Evolutionary conservation across 1,284 basidiomycete genomes (phyloP).

Genomic region (Ceratobasidium sp.): DNA sequence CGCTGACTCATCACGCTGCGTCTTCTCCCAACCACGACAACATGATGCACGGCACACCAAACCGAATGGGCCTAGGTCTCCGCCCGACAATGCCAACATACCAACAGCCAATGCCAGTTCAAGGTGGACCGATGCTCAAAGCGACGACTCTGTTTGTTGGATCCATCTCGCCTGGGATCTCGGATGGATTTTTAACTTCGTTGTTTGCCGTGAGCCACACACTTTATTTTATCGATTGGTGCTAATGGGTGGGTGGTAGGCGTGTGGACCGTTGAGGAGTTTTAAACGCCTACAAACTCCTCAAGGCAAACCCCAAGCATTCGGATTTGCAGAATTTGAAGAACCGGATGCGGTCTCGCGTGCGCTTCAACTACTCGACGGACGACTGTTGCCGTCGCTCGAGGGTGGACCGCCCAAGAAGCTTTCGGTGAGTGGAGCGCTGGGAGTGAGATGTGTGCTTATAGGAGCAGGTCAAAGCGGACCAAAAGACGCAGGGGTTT

Average conservation of each 20-base stretch:
- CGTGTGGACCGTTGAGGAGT: constrained; percentile 85
- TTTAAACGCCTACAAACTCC: constrained; percentile 91
- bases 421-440: constrained; percentile 68
- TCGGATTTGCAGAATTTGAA: constrained; percentile 93
- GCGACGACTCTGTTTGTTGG: constrained; percentile 74
- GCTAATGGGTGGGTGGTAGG: constrained; percentile 54
- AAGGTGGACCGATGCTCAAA: constrained; percentile 43
- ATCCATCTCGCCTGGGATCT: constrained; percentile 93
- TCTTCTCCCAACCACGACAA: constrained; percentile 6
- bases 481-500: constrained; percentile 89
- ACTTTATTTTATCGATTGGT: constrained; percentile 16
- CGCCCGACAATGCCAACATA: constrained; percentile 81
- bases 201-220: constrained; percentile 69
- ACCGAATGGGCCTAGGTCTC: constrained; percentile 82
- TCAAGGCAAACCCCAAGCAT: constrained; percentile 90
- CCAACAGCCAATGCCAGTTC: constrained; percentile 70
- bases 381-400: constrained; percentile 83
- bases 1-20: too few relatives aligned
- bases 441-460: constrained; percentile 29
- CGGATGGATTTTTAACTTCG: constrained; percentile 76
- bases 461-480: constrained; percentile 78
- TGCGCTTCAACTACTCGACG: constrained; percentile 80
- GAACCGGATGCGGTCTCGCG: constrained; percentile 87
- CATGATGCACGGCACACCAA: constrained; percentile 67
- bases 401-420: constrained; percentile 87